A percentile compares a stretch with the other conserved stretches of the same genome.
Conservation (phyloP, 306 rosid species). For the Dryas alaskensis region DNA sequence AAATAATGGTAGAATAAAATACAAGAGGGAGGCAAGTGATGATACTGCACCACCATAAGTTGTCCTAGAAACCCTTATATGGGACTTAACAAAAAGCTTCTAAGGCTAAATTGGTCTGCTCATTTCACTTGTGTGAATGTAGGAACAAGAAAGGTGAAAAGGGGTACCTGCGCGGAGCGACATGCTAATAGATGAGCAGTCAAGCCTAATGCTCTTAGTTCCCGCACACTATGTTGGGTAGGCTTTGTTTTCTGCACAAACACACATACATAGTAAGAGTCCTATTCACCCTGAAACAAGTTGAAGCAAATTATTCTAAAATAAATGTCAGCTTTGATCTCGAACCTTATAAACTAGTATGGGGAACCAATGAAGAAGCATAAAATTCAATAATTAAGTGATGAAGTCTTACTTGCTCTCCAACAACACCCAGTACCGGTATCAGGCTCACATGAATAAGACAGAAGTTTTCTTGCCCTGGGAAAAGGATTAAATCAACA, state of each 20-base stretch:
- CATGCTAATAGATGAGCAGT: conserved; percentile 95
- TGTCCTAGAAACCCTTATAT: background rate
- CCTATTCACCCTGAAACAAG: conserved; percentile 20
- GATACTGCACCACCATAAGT: background rate
- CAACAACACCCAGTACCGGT: conserved; percentile 94
- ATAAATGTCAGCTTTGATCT: background rate
- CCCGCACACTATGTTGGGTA: conserved; percentile 95
- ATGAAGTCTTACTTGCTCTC: conserved; percentile 79
- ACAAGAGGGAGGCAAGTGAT: background rate
- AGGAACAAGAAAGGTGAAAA: conserved; percentile 18
- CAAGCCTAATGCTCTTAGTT: conserved; percentile 89
- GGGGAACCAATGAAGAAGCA: background rate
- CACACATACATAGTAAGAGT: conserved; percentile 20
- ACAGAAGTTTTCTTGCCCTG: conserved; percentile 93
- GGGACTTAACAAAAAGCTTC: conserved; percentile 11
- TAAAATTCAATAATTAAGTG: background rate
- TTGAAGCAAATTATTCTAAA: background rate
- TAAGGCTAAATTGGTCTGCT: conserved; percentile 6
- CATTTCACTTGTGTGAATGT: conserved; percentile 20
- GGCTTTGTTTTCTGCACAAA: conserved; percentile 86
- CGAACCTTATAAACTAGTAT: background rate
- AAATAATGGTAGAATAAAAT: background rate
- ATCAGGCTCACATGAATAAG: conserved; percentile 98
- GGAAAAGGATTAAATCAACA: conserved; percentile 30
- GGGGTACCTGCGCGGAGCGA: conserved; percentile 88